These are phyloP conservation scores for Aspergillus ochraceoroseus DNA, from an alignment of 2,329 filamentous ascomycete genomes.

Conservation along the genomic window DNA sequence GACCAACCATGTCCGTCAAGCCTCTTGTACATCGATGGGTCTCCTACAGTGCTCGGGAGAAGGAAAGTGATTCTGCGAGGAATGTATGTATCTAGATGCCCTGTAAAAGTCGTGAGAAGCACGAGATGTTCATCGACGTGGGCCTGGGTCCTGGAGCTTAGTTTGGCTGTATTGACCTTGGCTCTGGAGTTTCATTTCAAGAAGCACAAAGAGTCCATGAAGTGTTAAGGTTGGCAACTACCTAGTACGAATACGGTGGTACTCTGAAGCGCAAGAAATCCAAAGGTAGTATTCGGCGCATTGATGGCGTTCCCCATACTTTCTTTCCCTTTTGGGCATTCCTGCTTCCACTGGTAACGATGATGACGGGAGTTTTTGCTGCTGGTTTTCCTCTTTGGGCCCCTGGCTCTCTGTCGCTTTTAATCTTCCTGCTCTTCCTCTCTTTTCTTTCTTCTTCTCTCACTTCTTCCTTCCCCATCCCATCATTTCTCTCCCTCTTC, in stretches of 20 bases:
- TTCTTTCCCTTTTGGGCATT: slow-evolving; percentile 14
- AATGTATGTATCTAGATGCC: no score
- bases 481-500: not conserved
- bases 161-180: not conserved
- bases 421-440: slow-evolving; percentile 1
- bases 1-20: slow-evolving; percentile 5
- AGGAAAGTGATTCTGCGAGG: not conserved
- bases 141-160: no score
- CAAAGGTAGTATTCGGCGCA: slow-evolving; percentile 5
- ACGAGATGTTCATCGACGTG: slow-evolving; percentile 12
- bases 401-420: slow-evolving; percentile 4
- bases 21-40: not conserved
- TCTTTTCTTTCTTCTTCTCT: slow-evolving; percentile 3
- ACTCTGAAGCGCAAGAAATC: not conserved
- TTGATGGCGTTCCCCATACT: not conserved
- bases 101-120: slow-evolving; percentile 2
- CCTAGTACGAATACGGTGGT: no score
- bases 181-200: not conserved
- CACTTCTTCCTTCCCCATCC: slow-evolving; percentile 5
- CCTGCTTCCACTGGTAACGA: slow-evolving; percentile 9
- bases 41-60: not conserved
- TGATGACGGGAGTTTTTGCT: slow-evolving; percentile 8
- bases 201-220: not conserved
- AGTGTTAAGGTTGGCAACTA: not conserved
- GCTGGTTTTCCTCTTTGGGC: slow-evolving; percentile 1